phyloP scores from a whole-genome alignment of 257 asterid species.

The Jasminum sambac region DNA sequence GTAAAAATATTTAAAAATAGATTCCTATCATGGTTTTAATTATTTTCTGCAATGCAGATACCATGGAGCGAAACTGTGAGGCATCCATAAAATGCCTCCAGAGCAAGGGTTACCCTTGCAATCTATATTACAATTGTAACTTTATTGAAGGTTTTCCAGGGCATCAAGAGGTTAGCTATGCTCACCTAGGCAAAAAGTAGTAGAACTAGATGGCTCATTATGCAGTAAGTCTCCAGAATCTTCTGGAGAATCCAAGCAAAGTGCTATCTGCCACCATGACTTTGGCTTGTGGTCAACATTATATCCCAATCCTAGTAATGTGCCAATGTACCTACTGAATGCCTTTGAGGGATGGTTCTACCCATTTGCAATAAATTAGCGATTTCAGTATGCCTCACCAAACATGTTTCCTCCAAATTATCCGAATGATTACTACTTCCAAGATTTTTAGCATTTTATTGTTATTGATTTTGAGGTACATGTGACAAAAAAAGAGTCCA shows the following conservation, averaged over 20 bases:
- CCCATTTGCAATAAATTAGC: constrained; percentile 54
- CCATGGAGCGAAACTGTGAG: constrained; percentile 51
- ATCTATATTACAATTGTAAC: constrained; percentile 40
- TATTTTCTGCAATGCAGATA: constrained; percentile 42
- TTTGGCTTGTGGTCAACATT: constrained; percentile 50
- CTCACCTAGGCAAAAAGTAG: constrained; percentile 42
- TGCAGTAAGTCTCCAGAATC: constrained; percentile 45
- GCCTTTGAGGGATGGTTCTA: constrained; percentile 52
- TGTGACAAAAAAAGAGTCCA: constrained; percentile 76
- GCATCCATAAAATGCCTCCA: constrained; percentile 61
- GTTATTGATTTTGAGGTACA: constrained; percentile 95
- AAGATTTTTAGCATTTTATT: constrained; percentile 75
- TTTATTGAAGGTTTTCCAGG: constrained; percentile 44
- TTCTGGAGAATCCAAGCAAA: constrained; percentile 40
- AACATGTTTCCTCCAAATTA: constrained; percentile 47
- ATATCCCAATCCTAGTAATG: constrained; percentile 41
- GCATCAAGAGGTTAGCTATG: constrained; percentile 40
- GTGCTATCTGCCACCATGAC: constrained; percentile 39
- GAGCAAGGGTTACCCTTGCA: constrained; percentile 48
- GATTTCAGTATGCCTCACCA: constrained; percentile 50
- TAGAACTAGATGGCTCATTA: constrained; percentile 37
- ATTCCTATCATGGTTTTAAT: too few relatives aligned
- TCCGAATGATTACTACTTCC: constrained; percentile 51
- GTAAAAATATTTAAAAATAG: too few relatives aligned
- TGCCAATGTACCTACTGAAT: constrained; percentile 41